These are phyloP conservation scores for Juncus effusus DNA, from an alignment of 176 grass and related monocot species.

Conservation along the genomic window DNA sequence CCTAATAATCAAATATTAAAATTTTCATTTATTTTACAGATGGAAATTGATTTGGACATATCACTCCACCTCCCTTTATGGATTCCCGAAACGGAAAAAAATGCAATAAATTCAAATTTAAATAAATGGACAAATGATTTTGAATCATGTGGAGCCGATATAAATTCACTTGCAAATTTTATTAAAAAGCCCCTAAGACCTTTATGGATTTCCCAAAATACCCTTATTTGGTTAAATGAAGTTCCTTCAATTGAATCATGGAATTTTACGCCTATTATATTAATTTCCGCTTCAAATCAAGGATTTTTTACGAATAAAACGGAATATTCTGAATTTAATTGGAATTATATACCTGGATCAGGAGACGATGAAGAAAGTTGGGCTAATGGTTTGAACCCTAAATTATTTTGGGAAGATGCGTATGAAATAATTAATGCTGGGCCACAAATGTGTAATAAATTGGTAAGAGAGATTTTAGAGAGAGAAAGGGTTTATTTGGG, in stretches of 20 bases:
- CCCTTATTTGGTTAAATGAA: conserved; percentile 96
- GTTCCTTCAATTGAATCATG: conserved; percentile 65
- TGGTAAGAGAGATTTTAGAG: conserved; percentile 83
- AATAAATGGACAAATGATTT: conserved; percentile 59
- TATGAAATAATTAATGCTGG: conserved; percentile 77
- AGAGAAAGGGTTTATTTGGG: conserved; percentile 74
- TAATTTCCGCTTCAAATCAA: conserved; percentile 69
- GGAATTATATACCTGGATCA: conserved; percentile 86
- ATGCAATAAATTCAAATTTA: conserved; percentile 55
- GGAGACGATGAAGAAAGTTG: conserved; percentile 99
- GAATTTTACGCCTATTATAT: conserved; percentile 85
- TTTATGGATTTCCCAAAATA: conserved; percentile 87
- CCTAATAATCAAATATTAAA: not conserved
- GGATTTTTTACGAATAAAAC: conserved; percentile 40
- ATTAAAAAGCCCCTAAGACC: conserved; percentile 69
- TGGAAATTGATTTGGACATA: conserved; percentile 49
- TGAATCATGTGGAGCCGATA: conserved; percentile 83
- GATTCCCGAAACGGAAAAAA: conserved; percentile 69
- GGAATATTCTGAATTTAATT: conserved; percentile 65
- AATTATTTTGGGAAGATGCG: conserved; percentile 78
- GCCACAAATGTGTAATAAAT: conserved; percentile 65
- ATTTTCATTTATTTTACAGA: conserved; percentile 11
- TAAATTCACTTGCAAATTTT: conserved; percentile 45
- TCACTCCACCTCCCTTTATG: conserved; percentile 80
- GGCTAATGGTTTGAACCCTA: conserved; percentile 74